Base-by-base conservation (phyloP, 331 rosid genomes). In the Prunus yedoensis region DNA sequence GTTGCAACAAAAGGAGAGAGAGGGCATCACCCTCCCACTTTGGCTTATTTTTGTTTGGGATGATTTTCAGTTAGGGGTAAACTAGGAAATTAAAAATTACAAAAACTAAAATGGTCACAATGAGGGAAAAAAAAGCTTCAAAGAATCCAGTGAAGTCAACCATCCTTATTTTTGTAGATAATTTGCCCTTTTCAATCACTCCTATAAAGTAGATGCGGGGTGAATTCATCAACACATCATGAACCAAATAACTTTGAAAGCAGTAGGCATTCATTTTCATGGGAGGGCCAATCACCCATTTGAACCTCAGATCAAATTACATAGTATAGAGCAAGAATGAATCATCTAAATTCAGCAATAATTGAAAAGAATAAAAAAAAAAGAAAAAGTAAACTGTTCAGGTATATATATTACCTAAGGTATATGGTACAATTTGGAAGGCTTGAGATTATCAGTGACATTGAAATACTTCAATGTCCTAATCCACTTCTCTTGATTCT, bases 401-500 rank as follows among this genome's bases (percentile, higher is more conserved):
- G 56, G 28, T 21, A 47, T 56, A 47, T 56, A 12, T 12, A 5
- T 12, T 3, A 73, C 17, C 73, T 78, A 89, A 57, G 87, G 70
- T 75, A 90, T 87, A 83, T 89, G 96, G 70, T 94, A 91, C 82
- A 92, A 27, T 28, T 92, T 94, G 5, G 99, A 94, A 14, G 88
- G 88, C 71, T 80, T 88, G 73, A 94, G 66, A 75, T 89, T 45
- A 11, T 64, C 14, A 23, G 99, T 92, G 58, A 85, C 89, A 52
- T 92, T 94, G 70, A 94, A 94, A 66, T 74, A 94, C 18, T 64
- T 83, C 71, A 94, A 84, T 4, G 97, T 90, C 53, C 43, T 74
- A 79, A 94, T 60, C 99, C 99, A 94, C 82, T 92, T 94, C 21
- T 83, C 87, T 53, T 84, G 97, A 75, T 82, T 94, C 93, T 94